Conservation (phyloP, 1,139 yeast species). For the Lodderomyces metapsilosis region DNA sequence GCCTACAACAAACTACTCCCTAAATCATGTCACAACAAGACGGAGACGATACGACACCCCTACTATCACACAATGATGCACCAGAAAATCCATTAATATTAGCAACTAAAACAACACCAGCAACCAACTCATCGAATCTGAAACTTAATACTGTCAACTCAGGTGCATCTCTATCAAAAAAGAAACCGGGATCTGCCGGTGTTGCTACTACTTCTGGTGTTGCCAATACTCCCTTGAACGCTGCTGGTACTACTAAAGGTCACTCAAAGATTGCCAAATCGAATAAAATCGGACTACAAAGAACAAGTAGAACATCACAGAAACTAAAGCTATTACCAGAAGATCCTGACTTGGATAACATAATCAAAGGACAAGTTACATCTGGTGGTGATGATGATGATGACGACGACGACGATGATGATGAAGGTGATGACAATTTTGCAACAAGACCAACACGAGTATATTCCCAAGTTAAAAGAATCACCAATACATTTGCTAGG, state of each 20-base stretch:
- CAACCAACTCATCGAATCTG: conserved; percentile 2
- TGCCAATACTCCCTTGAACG: conserved; percentile 3
- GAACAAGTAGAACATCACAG: conserved; percentile 86
- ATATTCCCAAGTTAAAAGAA: conserved; percentile 78
- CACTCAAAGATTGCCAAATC: conserved; percentile 32
- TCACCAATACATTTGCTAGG: conserved; percentile 88
- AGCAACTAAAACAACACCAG: conserved; percentile 2
- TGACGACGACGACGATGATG: conserved; percentile 17
- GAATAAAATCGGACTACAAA: conserved; percentile 70
- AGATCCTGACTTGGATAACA: conserved; percentile 36
- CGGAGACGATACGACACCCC: conserved; percentile 2
- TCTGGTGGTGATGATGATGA: conserved; percentile 5
- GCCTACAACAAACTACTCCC: too few relatives aligned
- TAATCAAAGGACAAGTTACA: conserved; percentile 9
- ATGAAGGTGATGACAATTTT: conserved; percentile 25
- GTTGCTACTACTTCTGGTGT: too few relatives aligned
- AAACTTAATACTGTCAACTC: neutral
- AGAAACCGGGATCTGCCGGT: too few relatives aligned
- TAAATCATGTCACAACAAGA: neutral
- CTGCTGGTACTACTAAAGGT: too few relatives aligned
- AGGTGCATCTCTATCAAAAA: neutral
- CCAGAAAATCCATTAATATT: conserved; percentile 6
- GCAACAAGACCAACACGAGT: conserved; percentile 41
- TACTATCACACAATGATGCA: conserved; percentile 7
- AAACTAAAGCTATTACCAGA: conserved; percentile 86